A percentile compares a stretch with the other conserved stretches of the same genome.
phyloP scores from a whole-genome alignment of 257 asterid species.

The Fraxinus quadrangulata region DNA sequence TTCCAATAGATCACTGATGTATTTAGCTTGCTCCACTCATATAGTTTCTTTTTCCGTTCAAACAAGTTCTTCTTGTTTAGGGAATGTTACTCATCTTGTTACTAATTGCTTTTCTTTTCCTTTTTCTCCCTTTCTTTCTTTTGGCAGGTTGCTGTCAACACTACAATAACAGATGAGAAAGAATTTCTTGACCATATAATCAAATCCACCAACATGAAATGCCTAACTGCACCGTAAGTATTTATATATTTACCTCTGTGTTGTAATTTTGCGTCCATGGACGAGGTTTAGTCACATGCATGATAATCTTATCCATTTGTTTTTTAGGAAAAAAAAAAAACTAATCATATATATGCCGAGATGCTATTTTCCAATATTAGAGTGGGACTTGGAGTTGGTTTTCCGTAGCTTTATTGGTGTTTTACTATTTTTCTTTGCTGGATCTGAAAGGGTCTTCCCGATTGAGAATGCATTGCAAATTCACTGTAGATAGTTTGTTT shows the following conservation, averaged over 20 bases:
- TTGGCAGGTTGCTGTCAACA: slow-evolving; percentile 94
- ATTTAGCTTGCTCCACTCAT: neutral
- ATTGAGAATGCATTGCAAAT: neutral
- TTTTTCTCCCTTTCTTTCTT: neutral
- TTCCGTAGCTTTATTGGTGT: slow-evolving; percentile 10
- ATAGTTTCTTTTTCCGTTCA: neutral
- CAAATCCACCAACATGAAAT: slow-evolving; percentile 96
- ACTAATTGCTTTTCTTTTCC: neutral
- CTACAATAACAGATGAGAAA: slow-evolving; percentile 80
- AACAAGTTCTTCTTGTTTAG: neutral
- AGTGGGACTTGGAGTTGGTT: too few species aligned
- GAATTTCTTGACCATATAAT: slow-evolving; percentile 93
- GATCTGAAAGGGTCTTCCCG: neutral
- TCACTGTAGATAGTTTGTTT: slow-evolving; percentile 1
- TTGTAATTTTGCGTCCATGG: neutral
- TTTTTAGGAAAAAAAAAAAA: too few species aligned
- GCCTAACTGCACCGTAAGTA: slow-evolving; percentile 89
- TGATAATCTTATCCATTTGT: neutral
- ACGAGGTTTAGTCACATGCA: slow-evolving; percentile 6
- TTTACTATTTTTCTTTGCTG: neutral
- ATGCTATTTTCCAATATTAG: too few species aligned
- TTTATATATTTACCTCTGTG: slow-evolving; percentile 7
- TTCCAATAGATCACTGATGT: neutral
- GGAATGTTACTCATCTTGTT: neutral
- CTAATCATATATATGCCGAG: too few species aligned